A percentile compares a stretch with the other conserved stretches of the same genome.
phyloP scores from a whole-genome alignment of 140 eudicot species.

The Anethum foeniculum region DNA sequence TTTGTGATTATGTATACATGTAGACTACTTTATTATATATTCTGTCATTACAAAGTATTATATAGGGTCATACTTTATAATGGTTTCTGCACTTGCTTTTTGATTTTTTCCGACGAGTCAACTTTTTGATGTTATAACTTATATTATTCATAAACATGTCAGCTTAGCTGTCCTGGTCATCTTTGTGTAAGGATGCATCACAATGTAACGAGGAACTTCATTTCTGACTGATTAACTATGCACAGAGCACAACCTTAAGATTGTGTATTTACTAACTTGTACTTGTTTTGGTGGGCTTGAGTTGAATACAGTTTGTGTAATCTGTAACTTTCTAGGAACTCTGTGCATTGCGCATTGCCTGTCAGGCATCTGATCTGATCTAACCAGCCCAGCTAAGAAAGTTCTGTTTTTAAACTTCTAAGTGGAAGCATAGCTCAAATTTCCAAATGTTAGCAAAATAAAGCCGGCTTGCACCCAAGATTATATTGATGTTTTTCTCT shows the following conservation, averaged over 20 bases:
- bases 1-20: neutral
- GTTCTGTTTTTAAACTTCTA: neutral
- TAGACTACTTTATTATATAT: no score
- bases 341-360: neutral
- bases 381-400: neutral
- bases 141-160: neutral
- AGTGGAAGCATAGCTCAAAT: neutral
- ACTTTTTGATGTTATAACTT: neutral
- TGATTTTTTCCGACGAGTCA: neutral
- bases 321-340: neutral
- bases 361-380: neutral
- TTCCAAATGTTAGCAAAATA: neutral
- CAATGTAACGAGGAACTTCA: neutral
- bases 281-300: neutral
- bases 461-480: neutral
- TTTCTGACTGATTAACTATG: neutral
- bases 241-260: neutral
- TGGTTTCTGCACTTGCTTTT: neutral
- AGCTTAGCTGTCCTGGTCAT: neutral
- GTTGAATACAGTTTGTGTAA: neutral
- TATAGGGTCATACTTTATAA: neutral
- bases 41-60: neutral
- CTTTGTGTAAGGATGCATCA: neutral
- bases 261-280: neutral
- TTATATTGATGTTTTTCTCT: neutral